Conservation (phyloP, 495 filamentous ascomycete genomes). For the Annulohypoxylon stygium region DNA sequence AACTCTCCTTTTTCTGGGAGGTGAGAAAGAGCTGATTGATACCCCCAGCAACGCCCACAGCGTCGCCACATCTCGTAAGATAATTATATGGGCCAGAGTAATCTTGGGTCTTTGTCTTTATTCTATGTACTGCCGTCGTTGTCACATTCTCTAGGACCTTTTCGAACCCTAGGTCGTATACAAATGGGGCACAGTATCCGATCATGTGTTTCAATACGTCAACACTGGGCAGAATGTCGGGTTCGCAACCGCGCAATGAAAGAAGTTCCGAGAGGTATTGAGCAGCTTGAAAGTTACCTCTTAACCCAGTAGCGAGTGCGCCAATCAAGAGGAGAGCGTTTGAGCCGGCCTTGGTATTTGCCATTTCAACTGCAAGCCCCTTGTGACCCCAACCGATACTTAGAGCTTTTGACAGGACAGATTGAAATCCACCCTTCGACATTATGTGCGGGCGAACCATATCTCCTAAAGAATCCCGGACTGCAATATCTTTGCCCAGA, state of each 20-base stretch:
- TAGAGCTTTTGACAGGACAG: constrained; percentile 7
- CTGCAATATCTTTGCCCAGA: neutral
- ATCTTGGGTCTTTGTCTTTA: neutral
- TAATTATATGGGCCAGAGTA: neutral
- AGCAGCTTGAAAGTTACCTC: neutral
- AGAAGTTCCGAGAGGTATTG: constrained; percentile 5
- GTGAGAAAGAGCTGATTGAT: constrained; percentile 1
- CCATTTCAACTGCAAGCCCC: constrained; percentile 1
- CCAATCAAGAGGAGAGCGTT: neutral
- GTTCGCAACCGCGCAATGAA: neutral
- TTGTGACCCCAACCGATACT: constrained; percentile 11
- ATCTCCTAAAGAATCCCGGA: neutral
- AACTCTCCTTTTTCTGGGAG: constrained; percentile 1
- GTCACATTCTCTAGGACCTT: constrained; percentile 6
- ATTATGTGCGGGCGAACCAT: constrained; percentile 5
- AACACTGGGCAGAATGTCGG: neutral
- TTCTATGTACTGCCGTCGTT: neutral
- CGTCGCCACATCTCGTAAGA: neutral
- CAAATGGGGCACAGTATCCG: neutral
- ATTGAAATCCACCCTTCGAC: neutral
- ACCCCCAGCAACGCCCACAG: neutral
- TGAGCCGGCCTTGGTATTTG: neutral
- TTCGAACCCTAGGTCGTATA: neutral
- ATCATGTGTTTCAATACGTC: constrained; percentile 14
- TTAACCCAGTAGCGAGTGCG: neutral